These are phyloP conservation scores for Choanephora cucurbitarum DNA, from an alignment of 371 early-diverging fungal genomes.

Conservation along the genomic window DNA sequence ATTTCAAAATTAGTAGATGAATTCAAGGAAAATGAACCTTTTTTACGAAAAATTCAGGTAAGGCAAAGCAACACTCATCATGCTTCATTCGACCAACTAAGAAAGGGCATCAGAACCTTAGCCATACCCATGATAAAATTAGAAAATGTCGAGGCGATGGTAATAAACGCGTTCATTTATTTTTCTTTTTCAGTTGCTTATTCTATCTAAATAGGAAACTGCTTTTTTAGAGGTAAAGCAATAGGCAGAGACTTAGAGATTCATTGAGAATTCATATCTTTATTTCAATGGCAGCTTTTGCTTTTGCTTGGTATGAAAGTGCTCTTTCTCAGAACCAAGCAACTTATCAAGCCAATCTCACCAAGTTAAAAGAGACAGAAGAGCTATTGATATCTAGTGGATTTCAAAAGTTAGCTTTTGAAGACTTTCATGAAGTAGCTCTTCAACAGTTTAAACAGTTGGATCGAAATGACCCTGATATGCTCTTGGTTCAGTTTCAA, in stretches of 20 bases:
- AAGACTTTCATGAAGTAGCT: constrained; percentile 65
- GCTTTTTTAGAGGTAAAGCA: constrained; percentile 67
- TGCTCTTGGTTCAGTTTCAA: constrained; percentile 58
- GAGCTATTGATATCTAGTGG: constrained; percentile 53
- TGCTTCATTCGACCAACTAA: neutral
- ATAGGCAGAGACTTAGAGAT: too few species aligned
- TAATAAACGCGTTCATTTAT: constrained; percentile 25
- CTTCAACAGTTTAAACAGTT: constrained; percentile 47
- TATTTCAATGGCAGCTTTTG: constrained; percentile 49
- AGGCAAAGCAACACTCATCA: neutral
- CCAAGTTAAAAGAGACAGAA: constrained; percentile 44
- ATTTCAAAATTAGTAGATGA: constrained; percentile 55
- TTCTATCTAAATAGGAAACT: constrained; percentile 53
- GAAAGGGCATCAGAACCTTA: constrained; percentile 46
- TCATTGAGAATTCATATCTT: too few species aligned
- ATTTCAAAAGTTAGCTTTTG: constrained; percentile 63
- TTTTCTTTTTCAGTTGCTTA: neutral
- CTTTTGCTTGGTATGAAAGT: constrained; percentile 72
- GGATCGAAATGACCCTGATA: constrained; percentile 40
- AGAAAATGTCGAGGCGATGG: constrained; percentile 74
- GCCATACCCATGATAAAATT: constrained; percentile 50
- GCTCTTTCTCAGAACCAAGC: constrained; percentile 30
- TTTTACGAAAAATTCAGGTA: constrained; percentile 61
- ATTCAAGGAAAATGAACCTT: constrained; percentile 58
- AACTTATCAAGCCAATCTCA: constrained; percentile 35